A percentile compares a stretch with the other conserved stretches of the same genome.
Conservation (phyloP, 129 eudicot genomes). For the Chrysanthemum makinoi region DNA sequence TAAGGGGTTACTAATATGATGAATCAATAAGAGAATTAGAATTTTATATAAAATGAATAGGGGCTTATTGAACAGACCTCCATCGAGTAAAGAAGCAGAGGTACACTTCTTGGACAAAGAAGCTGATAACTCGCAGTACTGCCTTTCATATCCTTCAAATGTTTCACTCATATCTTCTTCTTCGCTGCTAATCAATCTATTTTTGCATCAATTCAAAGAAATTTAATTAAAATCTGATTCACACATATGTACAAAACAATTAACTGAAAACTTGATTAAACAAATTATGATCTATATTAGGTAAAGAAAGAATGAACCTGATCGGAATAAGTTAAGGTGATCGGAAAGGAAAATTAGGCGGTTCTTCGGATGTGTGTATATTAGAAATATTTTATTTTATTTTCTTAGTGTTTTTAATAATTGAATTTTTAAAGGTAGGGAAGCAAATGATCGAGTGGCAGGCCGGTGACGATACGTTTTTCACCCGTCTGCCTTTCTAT, state of each 20-base stretch:
- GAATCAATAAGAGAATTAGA: too few species aligned
- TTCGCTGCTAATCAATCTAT: too few species aligned
- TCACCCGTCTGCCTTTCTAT: too few species aligned
- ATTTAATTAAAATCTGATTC: conserved; percentile 13
- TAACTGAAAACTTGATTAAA: neutral
- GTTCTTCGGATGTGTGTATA: neutral
- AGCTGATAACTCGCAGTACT: conserved; percentile 71
- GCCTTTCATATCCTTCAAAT: conserved; percentile 67
- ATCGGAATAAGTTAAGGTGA: neutral
- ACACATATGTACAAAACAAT: neutral
- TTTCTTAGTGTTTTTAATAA: too few species aligned
- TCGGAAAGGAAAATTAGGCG: neutral
- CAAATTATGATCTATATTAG: too few species aligned
- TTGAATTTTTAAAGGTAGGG: neutral
- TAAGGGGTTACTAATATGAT: too few species aligned
- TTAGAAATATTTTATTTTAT: too few species aligned
- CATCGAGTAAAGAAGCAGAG: conserved; percentile 47
- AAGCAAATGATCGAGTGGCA: neutral
- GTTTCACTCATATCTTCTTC: conserved; percentile 46
- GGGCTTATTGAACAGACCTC: conserved; percentile 33
- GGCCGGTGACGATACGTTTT: neutral
- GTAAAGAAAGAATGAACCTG: neutral
- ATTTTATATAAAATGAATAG: too few species aligned
- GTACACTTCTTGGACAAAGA: conserved; percentile 61
- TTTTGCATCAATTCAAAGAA: neutral